Evolutionary conservation across 768 basidiomycete species (phyloP), one percentile per base, ranked within the genome.

Genomic region (Lyophyllum decastes): DNA sequence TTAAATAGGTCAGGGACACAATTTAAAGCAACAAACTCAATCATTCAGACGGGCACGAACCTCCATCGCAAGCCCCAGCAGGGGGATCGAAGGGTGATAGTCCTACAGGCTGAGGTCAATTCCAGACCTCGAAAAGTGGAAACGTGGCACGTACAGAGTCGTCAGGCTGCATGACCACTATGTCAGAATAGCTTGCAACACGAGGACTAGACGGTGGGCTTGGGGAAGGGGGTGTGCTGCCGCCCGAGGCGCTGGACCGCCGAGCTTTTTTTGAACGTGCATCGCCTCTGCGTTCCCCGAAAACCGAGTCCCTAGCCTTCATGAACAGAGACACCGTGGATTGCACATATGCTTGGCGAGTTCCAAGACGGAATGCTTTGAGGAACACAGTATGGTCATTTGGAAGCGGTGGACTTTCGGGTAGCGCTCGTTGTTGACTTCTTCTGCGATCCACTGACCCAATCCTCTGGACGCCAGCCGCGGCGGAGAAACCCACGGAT

Each of bases 381-480:
- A 64, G 49, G 19, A 64, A 64, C 12, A 64, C 60, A 1, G 60
- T 61, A 24, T 64, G 60, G 30, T 61, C 54, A n/a, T 61, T 54
- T n/a, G 50, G 49, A 33, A 52, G 30, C 19, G 35, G 25, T 2
- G 26, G 24, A 10, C 16, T 52, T 17, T 48, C 25, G 11, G 30
- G 12, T n/a, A 50, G 40, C 16, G 47, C 45, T 21, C 34, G 41
- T 3, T 35, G 43, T 26, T 52, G 50, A 44, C 59, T 61, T 44
- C 55, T 40, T 21, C 59, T 46, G 26, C 44, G 33, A 24, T 61
- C 50, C 1, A 61, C 51, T 6, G 54, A 35, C 8, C 59, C 59
- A 12, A 53, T 41, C n/a, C 55, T 49, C 33, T 57, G 55, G 17
- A 33, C 4, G 12, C 50, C 38, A 14, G 51, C 50, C n/a, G 50